Evolutionary conservation across 768 basidiomycete species (phyloP).

Genomic region (Polyporus arcularius): DNA sequence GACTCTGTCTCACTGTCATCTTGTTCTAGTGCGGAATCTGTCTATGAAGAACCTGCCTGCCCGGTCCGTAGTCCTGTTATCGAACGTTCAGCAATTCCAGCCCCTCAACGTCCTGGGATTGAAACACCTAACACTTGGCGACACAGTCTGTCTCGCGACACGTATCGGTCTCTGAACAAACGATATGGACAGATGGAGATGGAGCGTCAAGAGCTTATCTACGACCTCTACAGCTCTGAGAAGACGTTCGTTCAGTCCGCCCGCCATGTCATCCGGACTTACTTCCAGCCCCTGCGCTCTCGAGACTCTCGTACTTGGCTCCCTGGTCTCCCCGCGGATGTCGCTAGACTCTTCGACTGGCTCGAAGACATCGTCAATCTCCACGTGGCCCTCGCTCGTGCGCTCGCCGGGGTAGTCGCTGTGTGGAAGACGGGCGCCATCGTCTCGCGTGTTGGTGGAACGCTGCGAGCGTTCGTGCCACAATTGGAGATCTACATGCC

Average conservation of each 20-base stretch:
- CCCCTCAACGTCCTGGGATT: background rate
- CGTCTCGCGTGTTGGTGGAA: constrained; percentile 56
- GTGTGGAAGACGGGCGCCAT: constrained; percentile 27
- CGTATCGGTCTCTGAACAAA: constrained; percentile 38
- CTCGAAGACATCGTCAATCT: constrained; percentile 83
- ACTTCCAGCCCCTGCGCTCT: constrained; percentile 75
- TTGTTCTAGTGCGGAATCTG: constrained; percentile 18
- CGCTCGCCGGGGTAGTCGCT: constrained; percentile 39
- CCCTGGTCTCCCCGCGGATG: constrained; percentile 68
- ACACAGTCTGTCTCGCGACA: constrained; percentile 29
- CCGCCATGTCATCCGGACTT: constrained; percentile 65
- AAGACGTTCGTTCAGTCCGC: constrained; percentile 66
- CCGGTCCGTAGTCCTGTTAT: background rate
- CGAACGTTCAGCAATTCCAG: background rate
- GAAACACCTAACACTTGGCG: constrained; percentile 17
- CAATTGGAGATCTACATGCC: constrained; percentile 84
- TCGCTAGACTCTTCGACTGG: constrained; percentile 82
- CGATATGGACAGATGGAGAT: constrained; percentile 53
- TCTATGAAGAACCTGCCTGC: constrained; percentile 14
- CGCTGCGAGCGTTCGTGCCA: constrained; percentile 60
- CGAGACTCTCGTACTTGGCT: constrained; percentile 78
- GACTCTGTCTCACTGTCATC: constrained; percentile 7
- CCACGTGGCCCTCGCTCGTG: constrained; percentile 62
- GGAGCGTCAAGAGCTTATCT: constrained; percentile 65
- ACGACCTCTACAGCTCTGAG: constrained; percentile 71